Conservation (phyloP, 768 basidiomycete genomes). For the Kwoniella dejecticola region DNA sequence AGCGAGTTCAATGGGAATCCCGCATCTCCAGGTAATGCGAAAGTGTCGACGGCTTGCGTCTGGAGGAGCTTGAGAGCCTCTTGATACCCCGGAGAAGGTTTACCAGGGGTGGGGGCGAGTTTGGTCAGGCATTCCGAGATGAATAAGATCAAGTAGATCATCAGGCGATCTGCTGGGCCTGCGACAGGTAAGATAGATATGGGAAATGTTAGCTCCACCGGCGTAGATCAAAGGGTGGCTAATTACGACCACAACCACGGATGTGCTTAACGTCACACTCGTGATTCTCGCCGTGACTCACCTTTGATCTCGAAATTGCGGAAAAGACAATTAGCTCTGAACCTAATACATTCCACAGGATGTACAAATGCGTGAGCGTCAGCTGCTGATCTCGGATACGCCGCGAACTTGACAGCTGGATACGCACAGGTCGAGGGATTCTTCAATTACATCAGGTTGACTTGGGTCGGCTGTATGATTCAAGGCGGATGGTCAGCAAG, state of each 20-base stretch:
- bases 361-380: neutral
- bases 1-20: constrained; percentile 90
- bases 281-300: neutral
- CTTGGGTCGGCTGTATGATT: constrained; percentile 68
- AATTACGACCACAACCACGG: neutral
- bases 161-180: constrained; percentile 84
- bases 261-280: neutral
- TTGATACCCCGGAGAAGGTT: constrained; percentile 61
- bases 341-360: constrained; percentile 55
- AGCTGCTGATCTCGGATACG: too few species aligned
- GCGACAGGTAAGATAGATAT: neutral
- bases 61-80: constrained; percentile 84
- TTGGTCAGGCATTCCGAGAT: constrained; percentile 95
- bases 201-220: too few species aligned
- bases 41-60: constrained; percentile 89
- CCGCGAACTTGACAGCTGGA: neutral
- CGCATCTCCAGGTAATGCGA: constrained; percentile 92
- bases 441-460: constrained; percentile 87
- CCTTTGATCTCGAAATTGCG: constrained; percentile 99
- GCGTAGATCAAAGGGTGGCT: too few species aligned
- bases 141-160: constrained; percentile 97
- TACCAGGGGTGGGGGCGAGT: constrained; percentile 65
- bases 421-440: constrained; percentile 77
- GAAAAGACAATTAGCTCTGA: constrained; percentile 98
- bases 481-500: neutral